Percentiles rank a stretch among this genome's conserved stretches.
phyloP scores from a whole-genome alignment of 176 grass and related monocot genomes.

The Melocanna baccifera region DNA sequence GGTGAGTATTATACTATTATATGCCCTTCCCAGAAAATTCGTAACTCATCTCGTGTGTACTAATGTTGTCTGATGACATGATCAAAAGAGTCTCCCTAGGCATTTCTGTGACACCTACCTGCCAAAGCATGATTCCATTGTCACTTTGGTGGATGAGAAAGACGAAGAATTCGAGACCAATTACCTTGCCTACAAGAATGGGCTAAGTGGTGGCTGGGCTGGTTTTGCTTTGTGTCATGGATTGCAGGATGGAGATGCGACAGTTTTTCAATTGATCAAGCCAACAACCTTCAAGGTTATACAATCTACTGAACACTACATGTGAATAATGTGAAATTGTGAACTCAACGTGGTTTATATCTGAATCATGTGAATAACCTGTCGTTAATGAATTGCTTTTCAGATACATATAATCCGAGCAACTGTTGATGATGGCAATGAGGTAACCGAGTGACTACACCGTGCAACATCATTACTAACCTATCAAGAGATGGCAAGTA shows the following conservation, averaged over 20 bases:
- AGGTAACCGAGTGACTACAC: constrained; percentile 28
- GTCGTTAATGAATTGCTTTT: background rate
- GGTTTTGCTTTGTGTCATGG: constrained; percentile 73
- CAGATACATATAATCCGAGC: constrained; percentile 77
- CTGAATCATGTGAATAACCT: background rate
- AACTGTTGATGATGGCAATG: constrained; percentile 31
- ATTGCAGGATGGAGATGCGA: constrained; percentile 59
- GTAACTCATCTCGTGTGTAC: background rate
- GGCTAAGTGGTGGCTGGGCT: constrained; percentile 69
- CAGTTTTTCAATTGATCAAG: constrained; percentile 73
- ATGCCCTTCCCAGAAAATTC: background rate
- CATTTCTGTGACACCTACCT: constrained; percentile 65
- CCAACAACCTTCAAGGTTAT: constrained; percentile 62
- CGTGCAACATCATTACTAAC: constrained; percentile 4
- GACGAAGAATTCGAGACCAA: constrained; percentile 56
- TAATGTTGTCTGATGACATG: constrained; percentile 9
- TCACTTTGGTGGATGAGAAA: constrained; percentile 69
- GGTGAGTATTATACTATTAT: constrained; percentile 41
- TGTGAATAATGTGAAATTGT: background rate
- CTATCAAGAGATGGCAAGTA: background rate
- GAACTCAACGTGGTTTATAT: background rate
- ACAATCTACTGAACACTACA: background rate
- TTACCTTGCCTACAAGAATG: constrained; percentile 68
- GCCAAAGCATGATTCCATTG: constrained; percentile 51
- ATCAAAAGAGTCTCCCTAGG: constrained; percentile 53